These are phyloP conservation scores for Rutstroemia sp. DNA, from an alignment of 2,329 filamentous ascomycete genomes.

Conservation along the genomic window DNA sequence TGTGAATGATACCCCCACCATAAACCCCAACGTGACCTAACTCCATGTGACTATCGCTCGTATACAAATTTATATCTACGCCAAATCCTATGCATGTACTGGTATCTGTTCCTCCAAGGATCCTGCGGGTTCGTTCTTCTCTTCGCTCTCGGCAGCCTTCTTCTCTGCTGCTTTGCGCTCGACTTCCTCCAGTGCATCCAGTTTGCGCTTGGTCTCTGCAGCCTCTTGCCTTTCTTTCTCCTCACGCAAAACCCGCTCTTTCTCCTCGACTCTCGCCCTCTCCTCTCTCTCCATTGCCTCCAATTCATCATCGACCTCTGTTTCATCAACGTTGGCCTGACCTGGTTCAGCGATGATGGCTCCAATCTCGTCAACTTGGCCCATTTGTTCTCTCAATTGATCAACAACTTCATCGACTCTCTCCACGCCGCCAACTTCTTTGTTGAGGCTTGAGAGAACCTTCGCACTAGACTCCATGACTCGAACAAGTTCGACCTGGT, in stretches of 20 bases:
- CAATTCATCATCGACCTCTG: constrained; percentile 81
- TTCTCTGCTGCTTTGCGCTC: constrained; percentile 18
- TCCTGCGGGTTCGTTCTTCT: constrained; percentile 9
- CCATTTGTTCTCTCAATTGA: constrained; percentile 71
- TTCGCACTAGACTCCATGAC: constrained; percentile 74
- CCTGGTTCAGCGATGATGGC: constrained; percentile 62
- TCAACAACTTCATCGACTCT: constrained; percentile 71
- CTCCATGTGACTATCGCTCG: neutral
- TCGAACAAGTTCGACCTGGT: constrained; percentile 75
- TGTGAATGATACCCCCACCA: neutral
- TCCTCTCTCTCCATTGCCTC: constrained; percentile 56
- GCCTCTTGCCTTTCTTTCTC: constrained; percentile 25
- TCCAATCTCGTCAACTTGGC: constrained; percentile 73
- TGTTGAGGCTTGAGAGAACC: constrained; percentile 67
- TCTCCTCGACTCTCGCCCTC: constrained; percentile 36
- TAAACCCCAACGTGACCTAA: neutral
- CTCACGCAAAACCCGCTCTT: constrained; percentile 24
- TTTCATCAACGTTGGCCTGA: constrained; percentile 59
- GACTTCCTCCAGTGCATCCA: constrained; percentile 23
- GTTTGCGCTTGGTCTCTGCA: constrained; percentile 24
- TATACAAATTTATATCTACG: neutral
- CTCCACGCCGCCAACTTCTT: constrained; percentile 68
- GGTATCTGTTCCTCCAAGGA: constrained; percentile 18
- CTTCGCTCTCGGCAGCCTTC: constrained; percentile 6
- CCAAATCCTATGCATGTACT: constrained; percentile 6